Base-by-base conservation (phyloP, 306 rosid genomes). In the Trifolium subterraneum region DNA sequence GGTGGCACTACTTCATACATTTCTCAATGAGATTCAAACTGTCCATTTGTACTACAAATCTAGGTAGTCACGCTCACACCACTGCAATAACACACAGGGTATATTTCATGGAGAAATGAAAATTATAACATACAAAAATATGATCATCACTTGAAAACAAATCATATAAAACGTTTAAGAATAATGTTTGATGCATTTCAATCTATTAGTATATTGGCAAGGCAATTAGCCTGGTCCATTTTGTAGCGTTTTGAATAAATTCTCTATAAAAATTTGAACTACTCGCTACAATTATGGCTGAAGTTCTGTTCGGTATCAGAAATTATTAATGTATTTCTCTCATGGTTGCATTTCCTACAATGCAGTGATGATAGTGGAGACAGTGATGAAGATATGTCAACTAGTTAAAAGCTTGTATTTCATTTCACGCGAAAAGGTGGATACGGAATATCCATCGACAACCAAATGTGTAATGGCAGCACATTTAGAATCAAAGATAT, bases 351-450 rank as follows among this genome's bases (percentile, higher is more conserved):
- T 80, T 83, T 80, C 9, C 38, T 63, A 51, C 35, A 23, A 25
- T 86, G 84, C 86, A 92, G 99, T 74, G 99, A 94, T 61, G 96
- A 87, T 54, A 93, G 97, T 44, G 97, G 74, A 25, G 95, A 86
- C 68, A 82, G 96, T 19, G 97, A 88, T 29, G 96, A 86, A 55
- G 97, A 86, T 69, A 44, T 27, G 51, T 81, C 81, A 70, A 79
- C 82, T 75, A 80, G 87, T 76, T 94, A 83, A 89, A 14, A 36
- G 61, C 31, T 59, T 71, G 72, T 22, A 33, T 42, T 73, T 54
- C 52, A 13, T 33, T 62, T 79, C 63, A 70, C 68, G 33, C 33
- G 12, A 13, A 62, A 23, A 41, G 52, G 62, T 65, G 67, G 55
- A 22, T 25, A 36, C 52, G 31, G 23, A 63, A 35, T 45, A 58